These are phyloP conservation scores for Solanum hybrid DNA, from an alignment of 305 asterid genomes.

Conservation along the genomic window DNA sequence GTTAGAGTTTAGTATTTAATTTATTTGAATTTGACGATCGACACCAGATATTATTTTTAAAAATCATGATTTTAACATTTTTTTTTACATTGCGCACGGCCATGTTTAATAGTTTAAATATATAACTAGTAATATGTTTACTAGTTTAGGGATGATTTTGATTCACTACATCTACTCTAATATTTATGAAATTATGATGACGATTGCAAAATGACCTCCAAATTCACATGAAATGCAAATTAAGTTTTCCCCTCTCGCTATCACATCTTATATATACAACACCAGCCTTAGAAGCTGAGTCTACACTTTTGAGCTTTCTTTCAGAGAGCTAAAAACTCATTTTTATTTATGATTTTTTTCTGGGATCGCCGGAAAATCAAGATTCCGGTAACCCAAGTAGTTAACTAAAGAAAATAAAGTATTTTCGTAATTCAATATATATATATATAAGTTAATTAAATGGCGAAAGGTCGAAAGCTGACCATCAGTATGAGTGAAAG, in stretches of 20 bases:
- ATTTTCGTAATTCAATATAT: too few relatives aligned
- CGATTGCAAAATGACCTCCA: conserved; percentile 41
- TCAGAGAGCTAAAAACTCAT: neutral
- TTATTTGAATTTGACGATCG: too few relatives aligned
- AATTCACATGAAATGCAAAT: conserved; percentile 35
- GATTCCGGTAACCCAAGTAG: conserved; percentile 15
- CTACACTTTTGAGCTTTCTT: conserved; percentile 6
- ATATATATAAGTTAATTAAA: neutral
- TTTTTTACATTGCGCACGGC: neutral
- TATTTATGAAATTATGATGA: conserved; percentile 22
- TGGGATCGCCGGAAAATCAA: conserved; percentile 30
- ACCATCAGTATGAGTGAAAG: conserved; percentile 64
- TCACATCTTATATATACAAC: conserved; percentile 33
- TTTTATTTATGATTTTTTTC: neutral
- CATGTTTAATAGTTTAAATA: neutral
- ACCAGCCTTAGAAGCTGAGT: conserved; percentile 19
- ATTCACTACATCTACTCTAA: neutral
- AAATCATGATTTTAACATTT: neutral
- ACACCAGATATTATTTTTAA: too few relatives aligned
- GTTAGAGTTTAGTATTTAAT: neutral
- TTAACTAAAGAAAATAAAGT: neutral
- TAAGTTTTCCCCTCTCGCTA: conserved; percentile 15
- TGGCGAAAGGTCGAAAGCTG: conserved; percentile 77
- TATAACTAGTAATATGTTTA: too few relatives aligned
- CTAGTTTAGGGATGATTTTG: neutral